Evolutionary conservation across 2,329 filamentous ascomycete genomes (phyloP).

Genomic region (Ascochyta clinopodiicola): DNA sequence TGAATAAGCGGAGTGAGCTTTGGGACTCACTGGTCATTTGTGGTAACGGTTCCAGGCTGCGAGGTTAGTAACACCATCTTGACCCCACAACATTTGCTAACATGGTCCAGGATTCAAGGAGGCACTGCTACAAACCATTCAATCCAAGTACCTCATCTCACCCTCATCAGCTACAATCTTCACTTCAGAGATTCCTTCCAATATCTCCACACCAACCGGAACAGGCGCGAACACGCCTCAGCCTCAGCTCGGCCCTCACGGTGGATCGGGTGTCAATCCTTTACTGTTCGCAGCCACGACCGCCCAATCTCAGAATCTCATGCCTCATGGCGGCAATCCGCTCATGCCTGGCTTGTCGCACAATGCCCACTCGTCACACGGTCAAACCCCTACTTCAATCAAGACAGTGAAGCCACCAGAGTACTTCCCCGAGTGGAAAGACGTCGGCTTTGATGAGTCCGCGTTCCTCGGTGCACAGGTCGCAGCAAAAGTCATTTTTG

Average conservation of each 20-base stretch:
- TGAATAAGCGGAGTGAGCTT: conserved; percentile 81
- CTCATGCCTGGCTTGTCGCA: conserved; percentile 48
- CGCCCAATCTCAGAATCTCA: conserved; percentile 63
- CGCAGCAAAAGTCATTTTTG: conserved; percentile 76
- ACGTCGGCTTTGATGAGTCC: conserved; percentile 75
- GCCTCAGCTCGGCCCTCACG: conserved; percentile 55
- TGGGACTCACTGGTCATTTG: conserved; percentile 95
- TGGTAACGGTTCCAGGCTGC: conserved; percentile 78
- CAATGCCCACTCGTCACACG: conserved; percentile 66
- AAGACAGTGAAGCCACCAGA: conserved; percentile 78
- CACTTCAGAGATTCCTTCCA: conserved; percentile 93
- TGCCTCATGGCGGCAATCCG: conserved; percentile 46
- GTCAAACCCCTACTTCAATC: conserved; percentile 83
- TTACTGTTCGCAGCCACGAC: conserved; percentile 91
- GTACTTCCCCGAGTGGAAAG: conserved; percentile 92
- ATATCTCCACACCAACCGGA: conserved; percentile 86
- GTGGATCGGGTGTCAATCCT: conserved; percentile 76
- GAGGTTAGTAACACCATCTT: conserved; percentile 55
- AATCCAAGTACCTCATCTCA: conserved; percentile 84
- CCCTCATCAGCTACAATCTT: conserved; percentile 95
- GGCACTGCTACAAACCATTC: conserved; percentile 80
- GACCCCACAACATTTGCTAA: conserved; percentile 38
- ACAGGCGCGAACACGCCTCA: conserved; percentile 93
- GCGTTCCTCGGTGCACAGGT: conserved; percentile 88
- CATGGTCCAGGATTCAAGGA: conserved; percentile 75